Conservation (phyloP, 2,329 filamentous ascomycete genomes). For the Aspergillus latus region DNA sequence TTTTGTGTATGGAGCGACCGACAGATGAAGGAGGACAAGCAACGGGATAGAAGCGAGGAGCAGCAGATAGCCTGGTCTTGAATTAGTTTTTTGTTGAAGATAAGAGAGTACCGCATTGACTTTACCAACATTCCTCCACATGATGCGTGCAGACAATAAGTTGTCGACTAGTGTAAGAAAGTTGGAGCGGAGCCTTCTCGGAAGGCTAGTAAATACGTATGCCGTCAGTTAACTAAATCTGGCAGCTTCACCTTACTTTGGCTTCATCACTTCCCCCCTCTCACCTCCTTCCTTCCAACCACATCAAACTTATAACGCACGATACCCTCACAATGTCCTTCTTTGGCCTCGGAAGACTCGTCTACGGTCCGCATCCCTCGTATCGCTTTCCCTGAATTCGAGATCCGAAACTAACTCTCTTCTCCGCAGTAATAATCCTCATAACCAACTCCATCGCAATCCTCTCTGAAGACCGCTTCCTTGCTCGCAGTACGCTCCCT, state of each 20-base stretch:
- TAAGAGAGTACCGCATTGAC: not conserved
- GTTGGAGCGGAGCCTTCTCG: not conserved
- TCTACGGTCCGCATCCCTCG: slow-evolving; percentile 60
- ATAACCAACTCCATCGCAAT: slow-evolving; percentile 92
- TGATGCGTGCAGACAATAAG: slow-evolving; percentile 11
- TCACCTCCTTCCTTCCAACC: not conserved
- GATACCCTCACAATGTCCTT: slow-evolving; percentile 61
- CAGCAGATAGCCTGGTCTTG: slow-evolving; percentile 20
- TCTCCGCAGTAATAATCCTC: slow-evolving; percentile 68
- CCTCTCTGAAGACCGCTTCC: slow-evolving; percentile 91
- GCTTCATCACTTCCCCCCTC: slow-evolving; percentile 3
- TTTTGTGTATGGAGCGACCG: slow-evolving; percentile 84
- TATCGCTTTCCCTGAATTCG: not conserved
- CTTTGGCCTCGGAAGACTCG: slow-evolving; percentile 67
- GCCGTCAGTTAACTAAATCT: slow-evolving; percentile 14
- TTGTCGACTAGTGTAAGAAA: not conserved
- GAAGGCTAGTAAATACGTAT: not conserved
- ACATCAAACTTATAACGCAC: not conserved
- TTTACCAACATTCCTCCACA: slow-evolving; percentile 27
- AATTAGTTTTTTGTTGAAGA: not conserved
- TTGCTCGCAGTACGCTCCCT: slow-evolving; percentile 65
- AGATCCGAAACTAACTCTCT: not conserved
- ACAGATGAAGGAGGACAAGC: slow-evolving; percentile 67
- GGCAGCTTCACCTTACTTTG: slow-evolving; percentile 13
- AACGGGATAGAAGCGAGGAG: slow-evolving; percentile 58